Evolutionary conservation across 345 rosid genomes (phyloP).

Genomic region (Syzygium grande): DNA sequence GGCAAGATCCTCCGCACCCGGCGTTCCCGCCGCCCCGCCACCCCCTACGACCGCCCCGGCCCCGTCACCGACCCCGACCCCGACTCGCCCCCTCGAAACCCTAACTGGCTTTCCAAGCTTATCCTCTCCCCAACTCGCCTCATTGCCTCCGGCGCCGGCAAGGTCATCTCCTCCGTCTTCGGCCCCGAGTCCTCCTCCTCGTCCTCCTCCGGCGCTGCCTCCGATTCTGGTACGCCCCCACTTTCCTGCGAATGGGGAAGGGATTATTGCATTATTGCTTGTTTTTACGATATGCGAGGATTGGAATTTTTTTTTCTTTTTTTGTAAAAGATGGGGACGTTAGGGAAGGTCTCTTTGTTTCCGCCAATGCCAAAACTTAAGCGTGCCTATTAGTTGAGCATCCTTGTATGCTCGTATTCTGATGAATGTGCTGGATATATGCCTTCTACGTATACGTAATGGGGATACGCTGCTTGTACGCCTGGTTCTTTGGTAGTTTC

Average conservation of each 20-base stretch:
- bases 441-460: background rate
- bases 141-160: slow-evolving; percentile 73
- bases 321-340: background rate
- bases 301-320: background rate
- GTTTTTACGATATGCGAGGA: background rate
- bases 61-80: slow-evolving; percentile 17
- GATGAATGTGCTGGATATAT: background rate
- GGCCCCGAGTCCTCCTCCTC: slow-evolving; percentile 45
- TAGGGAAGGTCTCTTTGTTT: background rate
- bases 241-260: background rate
- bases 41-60: slow-evolving; percentile 69
- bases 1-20: slow-evolving; percentile 63
- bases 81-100: slow-evolving; percentile 34
- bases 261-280: background rate
- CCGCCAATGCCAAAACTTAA: background rate
- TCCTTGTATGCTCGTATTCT: background rate
- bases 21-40: slow-evolving; percentile 21
- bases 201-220: slow-evolving; percentile 38
- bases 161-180: slow-evolving; percentile 60
- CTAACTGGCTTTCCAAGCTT: slow-evolving; percentile 83
- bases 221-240: slow-evolving; percentile 20
- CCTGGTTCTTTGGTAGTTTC: background rate
- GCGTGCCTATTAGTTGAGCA: background rate
- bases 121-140: slow-evolving; percentile 65
- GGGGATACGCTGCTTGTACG: background rate